Evolutionary conservation across 1,284 basidiomycete species (phyloP).

Genomic region (Trichosporon ovoides): DNA sequence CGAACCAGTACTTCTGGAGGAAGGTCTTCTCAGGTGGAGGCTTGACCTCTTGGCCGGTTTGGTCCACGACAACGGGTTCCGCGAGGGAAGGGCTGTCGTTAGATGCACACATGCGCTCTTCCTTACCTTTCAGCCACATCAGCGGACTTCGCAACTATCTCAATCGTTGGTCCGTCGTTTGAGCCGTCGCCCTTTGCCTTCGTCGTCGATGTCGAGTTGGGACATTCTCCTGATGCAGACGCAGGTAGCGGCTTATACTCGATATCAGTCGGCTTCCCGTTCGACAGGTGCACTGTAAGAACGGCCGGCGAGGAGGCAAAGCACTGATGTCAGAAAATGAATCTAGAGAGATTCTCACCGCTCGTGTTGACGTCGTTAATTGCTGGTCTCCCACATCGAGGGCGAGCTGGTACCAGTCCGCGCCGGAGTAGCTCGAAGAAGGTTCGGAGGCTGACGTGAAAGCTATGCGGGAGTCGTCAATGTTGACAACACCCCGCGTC

Average conservation of each 20-base stretch:
- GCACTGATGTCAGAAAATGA: constrained; percentile 3
- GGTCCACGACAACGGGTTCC: constrained; percentile 62
- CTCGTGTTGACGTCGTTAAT: constrained; percentile 14
- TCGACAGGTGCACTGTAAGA: constrained; percentile 8
- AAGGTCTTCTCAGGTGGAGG: constrained; percentile 68
- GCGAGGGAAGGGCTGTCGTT: constrained; percentile 29
- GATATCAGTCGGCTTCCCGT: constrained; percentile 8
- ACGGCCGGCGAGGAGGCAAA: constrained; percentile 5
- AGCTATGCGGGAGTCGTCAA: constrained; percentile 4
- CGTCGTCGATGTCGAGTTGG: background rate
- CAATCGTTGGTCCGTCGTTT: background rate
- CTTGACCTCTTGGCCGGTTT: constrained; percentile 60
- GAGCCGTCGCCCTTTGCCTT: background rate
- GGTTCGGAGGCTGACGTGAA: background rate
- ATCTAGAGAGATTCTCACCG: constrained; percentile 6
- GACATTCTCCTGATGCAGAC: background rate
- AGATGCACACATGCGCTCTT: too few species aligned
- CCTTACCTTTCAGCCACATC: constrained; percentile 4
- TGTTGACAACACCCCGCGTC: constrained; percentile 13
- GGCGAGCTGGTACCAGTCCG: constrained; percentile 21
- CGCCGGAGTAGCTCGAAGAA: background rate
- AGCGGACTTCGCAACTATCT: background rate
- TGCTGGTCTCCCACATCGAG: constrained; percentile 13
- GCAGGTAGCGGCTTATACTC: constrained; percentile 11
- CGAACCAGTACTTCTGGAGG: constrained; percentile 84